These are phyloP conservation scores for Thermothelomyces thermophilus DNA, from an alignment of 2,329 filamentous ascomycete species.

Conservation along the genomic window DNA sequence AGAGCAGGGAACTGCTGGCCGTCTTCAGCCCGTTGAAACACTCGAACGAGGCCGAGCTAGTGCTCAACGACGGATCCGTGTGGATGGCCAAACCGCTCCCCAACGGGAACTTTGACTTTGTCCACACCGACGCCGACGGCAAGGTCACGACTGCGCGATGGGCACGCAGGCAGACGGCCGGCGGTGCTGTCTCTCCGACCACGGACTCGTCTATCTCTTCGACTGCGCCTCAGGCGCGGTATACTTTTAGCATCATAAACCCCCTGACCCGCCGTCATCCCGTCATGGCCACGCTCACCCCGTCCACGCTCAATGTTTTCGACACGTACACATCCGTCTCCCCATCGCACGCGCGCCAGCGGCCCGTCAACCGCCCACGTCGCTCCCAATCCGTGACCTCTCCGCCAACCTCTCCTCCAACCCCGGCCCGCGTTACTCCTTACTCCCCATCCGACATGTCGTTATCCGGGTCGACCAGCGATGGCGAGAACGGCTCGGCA, in stretches of 20 bases:
- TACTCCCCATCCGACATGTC: conserved; percentile 12
- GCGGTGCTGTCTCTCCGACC: neutral
- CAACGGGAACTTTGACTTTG: conserved; percentile 61
- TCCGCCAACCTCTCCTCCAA: conserved; percentile 5
- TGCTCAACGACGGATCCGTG: conserved; percentile 55
- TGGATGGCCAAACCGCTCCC: conserved; percentile 49
- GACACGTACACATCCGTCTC: conserved; percentile 59
- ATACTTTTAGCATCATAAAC: conserved; percentile 72
- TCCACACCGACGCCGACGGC: conserved; percentile 51
- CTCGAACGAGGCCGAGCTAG: conserved; percentile 56
- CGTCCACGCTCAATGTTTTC: conserved; percentile 58
- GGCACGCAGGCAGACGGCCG: conserved; percentile 45
- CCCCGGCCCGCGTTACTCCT: neutral
- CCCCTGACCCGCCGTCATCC: conserved; percentile 64
- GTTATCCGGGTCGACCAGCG: conserved; percentile 11
- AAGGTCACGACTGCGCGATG: conserved; percentile 58
- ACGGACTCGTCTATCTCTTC: conserved; percentile 22
- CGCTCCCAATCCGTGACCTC: conserved; percentile 14
- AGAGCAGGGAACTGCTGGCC: conserved; percentile 51
- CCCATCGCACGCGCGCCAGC: conserved; percentile 41
- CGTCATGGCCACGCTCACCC: conserved; percentile 62
- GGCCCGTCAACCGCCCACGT: conserved; percentile 32
- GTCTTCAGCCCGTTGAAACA: conserved; percentile 58
- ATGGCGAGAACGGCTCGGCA: conserved; percentile 23
- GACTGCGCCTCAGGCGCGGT: conserved; percentile 31